Evolutionary conservation across 2,329 filamentous ascomycete genomes (phyloP), one percentile per base, ranked within the genome.

Genomic region (Penicillium occitanis): DNA sequence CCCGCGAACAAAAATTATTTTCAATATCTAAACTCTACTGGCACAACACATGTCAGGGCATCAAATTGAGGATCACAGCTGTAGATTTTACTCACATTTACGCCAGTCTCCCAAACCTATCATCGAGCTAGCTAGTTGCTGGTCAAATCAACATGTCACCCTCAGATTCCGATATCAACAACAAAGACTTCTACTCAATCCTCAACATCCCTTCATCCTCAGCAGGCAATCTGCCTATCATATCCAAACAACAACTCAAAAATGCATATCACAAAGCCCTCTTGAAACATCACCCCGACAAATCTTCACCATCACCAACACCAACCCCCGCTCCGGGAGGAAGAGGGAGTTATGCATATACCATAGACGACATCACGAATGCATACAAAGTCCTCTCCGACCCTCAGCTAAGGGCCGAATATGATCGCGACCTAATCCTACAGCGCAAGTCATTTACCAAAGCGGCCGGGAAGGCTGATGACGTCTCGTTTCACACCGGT

Each of bases 261-360:
- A 68, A 76, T 35, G 86, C 86, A 10, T 89, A 89, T 73, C 84
- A 84, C 66, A 81, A 78, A 58, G 84, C 86, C 6, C 78, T 89
- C 28, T 79, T 89, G 5, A 74, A 75, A 30, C 80, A 87, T 70
- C 87, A 89, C 72, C 87, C 87, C 0, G 87, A 89, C 75, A 88
- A 87, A 73, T 42, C 35, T 11, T 51, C 57, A 0, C 19, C 46
- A 7, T 61, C 57, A 1, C 19, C 46, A 3, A 48, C 57, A 22
- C 5, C 11, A 19, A 13, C 64, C 7, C 35, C 57, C 1, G 5
- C 53, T 19, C 35, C n/a, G 0, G 22, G 22, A 33, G 25, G 5
- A 58, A 17, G 33, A 40, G 14, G 13, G 5, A 35, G 46, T 28
- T 25, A 42, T 58, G 13, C 57, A 46, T 48, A 66, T 50, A 17